Conservation (phyloP, 768 basidiomycete species). For the Auricularia sp. region DNA sequence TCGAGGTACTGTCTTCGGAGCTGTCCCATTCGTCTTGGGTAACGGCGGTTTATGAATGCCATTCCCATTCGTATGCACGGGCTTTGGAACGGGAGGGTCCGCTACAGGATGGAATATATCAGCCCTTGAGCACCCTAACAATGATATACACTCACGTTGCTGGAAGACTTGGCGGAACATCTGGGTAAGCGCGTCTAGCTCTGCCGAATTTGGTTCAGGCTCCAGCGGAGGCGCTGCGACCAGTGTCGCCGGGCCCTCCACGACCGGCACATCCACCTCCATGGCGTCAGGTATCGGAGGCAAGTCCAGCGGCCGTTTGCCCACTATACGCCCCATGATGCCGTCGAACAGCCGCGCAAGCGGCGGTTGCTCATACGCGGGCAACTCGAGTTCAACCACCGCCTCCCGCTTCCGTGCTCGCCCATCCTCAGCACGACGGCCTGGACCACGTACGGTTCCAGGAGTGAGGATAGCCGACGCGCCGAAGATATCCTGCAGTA, state of each 20-base stretch:
- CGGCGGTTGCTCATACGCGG: conserved; percentile 70
- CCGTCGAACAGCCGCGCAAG: conserved; percentile 62
- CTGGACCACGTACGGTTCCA: conserved; percentile 12
- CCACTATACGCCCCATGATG: conserved; percentile 39
- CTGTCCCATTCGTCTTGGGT: not conserved
- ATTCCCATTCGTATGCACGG: not conserved
- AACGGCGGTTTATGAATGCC: not conserved
- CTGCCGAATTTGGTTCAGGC: conserved; percentile 7
- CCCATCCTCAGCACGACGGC: conserved; percentile 17
- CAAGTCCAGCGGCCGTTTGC: not conserved
- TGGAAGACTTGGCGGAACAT: not conserved
- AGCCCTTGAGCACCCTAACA: not conserved
- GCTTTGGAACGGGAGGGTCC: not conserved
- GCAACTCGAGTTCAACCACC: conserved; percentile 48
- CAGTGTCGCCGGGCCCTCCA: conserved; percentile 20
- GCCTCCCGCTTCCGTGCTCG: conserved; percentile 34
- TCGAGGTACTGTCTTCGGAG: not conserved
- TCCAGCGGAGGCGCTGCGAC: not conserved
- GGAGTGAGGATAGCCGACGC: conserved; percentile 47
- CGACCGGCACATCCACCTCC: not conserved
- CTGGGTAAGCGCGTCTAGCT: conserved; percentile 15
- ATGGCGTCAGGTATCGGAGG: conserved; percentile 2
- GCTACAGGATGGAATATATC: not conserved
- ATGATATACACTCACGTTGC: not conserved
- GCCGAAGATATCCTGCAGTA: conserved; percentile 91